phyloP scores from a whole-genome alignment of 1,139 yeast species.

The Sugiyamaella xylanicola region DNA sequence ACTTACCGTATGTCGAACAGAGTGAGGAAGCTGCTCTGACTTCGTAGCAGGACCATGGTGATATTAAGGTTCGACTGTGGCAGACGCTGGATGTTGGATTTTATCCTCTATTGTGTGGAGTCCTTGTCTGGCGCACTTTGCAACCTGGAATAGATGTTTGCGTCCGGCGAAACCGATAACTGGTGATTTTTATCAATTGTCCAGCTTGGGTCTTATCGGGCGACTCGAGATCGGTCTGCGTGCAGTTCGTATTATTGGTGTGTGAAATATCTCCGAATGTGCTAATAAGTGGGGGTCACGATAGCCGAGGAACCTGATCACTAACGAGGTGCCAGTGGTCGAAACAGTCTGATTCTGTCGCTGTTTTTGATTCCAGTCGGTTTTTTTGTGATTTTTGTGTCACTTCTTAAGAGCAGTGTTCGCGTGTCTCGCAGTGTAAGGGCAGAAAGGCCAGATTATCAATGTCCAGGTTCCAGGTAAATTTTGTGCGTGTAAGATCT shows the following conservation, averaged over 20 bases:
- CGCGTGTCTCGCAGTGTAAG: too few relatives aligned
- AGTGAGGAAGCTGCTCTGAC: constrained; percentile 28
- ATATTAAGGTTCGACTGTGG: background rate
- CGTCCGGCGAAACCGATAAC: background rate
- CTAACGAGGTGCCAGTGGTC: background rate
- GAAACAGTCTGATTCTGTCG: too few relatives aligned
- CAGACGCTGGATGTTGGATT: too few relatives aligned
- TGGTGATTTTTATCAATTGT: background rate
- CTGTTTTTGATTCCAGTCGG: too few relatives aligned
- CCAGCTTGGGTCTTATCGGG: background rate
- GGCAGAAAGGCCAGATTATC: background rate
- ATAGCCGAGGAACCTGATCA: background rate
- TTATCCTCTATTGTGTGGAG: too few relatives aligned
- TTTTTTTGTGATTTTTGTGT: too few relatives aligned
- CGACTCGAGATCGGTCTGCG: background rate
- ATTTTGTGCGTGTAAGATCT: background rate
- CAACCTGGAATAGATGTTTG: background rate
- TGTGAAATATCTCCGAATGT: background rate
- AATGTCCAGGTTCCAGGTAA: background rate
- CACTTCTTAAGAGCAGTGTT: too few relatives aligned
- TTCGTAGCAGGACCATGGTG: constrained; percentile 19
- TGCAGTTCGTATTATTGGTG: background rate
- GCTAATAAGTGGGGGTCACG: constrained; percentile 1
- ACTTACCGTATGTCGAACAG: constrained; percentile 36
- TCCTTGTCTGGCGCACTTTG: background rate